phyloP scores from a whole-genome alignment of 2,329 filamentous ascomycete species.

The Didymella sp. region DNA sequence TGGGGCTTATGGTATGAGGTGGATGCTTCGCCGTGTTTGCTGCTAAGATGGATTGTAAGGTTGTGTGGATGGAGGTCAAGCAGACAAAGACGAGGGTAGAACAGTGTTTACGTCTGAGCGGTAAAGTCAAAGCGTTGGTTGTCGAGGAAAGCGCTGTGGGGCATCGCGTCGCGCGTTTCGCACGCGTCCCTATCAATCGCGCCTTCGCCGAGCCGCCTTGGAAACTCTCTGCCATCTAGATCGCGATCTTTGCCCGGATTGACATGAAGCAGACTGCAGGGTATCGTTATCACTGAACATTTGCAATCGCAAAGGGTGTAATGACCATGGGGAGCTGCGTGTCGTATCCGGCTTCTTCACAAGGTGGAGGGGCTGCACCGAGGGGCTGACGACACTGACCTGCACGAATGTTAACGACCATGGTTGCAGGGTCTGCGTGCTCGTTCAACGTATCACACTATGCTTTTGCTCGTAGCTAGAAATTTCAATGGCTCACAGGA shows the following conservation, averaged over 20 bases:
- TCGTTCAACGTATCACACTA: background rate
- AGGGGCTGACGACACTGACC: background rate
- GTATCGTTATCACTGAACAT: too few relatives aligned
- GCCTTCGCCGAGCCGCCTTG: background rate
- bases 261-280: background rate
- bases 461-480: background rate
- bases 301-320: background rate
- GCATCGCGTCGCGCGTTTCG: constrained; percentile 15
- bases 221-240: background rate
- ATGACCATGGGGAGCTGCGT: background rate
- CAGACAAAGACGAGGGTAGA: constrained; percentile 7
- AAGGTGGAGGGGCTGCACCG: background rate
- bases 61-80: constrained; percentile 2
- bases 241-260: background rate
- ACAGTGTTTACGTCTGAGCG: constrained; percentile 14
- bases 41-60: background rate
- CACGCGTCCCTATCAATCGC: constrained; percentile 4
- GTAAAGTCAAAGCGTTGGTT: constrained; percentile 16
- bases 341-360: background rate
- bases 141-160: constrained; percentile 8
- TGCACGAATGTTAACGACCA: background rate
- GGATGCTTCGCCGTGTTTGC: background rate
- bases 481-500: background rate
- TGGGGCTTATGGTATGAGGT: background rate
- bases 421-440: background rate